Conservation (phyloP, 805 yeast species). For the Phaffomyces opuntiae region DNA sequence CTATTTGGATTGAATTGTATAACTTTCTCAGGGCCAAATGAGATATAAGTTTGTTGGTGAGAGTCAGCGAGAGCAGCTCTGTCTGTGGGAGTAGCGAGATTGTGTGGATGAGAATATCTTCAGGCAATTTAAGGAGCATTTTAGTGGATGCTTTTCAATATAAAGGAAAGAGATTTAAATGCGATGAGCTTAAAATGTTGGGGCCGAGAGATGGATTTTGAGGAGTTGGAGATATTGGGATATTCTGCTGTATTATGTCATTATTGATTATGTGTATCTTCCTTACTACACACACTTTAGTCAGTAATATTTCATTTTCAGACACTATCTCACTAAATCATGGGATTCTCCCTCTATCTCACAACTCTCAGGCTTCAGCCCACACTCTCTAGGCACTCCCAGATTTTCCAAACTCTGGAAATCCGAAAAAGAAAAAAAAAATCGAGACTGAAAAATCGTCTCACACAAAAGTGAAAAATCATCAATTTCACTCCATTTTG, state of each 20-base stretch:
- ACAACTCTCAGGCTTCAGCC: too few species aligned
- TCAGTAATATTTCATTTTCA: neutral
- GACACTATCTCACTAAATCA: neutral
- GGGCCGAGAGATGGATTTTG: neutral
- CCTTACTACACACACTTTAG: neutral
- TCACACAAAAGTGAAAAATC: too few species aligned
- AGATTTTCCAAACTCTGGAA: neutral
- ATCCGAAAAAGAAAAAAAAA: neutral
- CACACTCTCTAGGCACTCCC: neutral
- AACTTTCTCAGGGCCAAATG: conserved; percentile 26
- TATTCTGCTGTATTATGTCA: too few species aligned
- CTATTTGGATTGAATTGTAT: conserved; percentile 31
- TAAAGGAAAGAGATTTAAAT: neutral
- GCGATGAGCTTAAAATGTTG: neutral
- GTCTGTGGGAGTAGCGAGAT: conserved; percentile 5
- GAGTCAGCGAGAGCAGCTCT: conserved; percentile 3
- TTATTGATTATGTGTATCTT: too few species aligned
- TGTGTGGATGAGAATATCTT: neutral
- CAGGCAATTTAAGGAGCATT: neutral
- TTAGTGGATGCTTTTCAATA: neutral
- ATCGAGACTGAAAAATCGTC: neutral
- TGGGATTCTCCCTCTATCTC: neutral
- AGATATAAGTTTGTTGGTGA: conserved; percentile 17
- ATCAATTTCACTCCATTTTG: too few species aligned
- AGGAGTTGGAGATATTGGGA: too few species aligned